phyloP scores from a whole-genome alignment of 345 rosid genomes.

The Psidium guajava region DNA sequence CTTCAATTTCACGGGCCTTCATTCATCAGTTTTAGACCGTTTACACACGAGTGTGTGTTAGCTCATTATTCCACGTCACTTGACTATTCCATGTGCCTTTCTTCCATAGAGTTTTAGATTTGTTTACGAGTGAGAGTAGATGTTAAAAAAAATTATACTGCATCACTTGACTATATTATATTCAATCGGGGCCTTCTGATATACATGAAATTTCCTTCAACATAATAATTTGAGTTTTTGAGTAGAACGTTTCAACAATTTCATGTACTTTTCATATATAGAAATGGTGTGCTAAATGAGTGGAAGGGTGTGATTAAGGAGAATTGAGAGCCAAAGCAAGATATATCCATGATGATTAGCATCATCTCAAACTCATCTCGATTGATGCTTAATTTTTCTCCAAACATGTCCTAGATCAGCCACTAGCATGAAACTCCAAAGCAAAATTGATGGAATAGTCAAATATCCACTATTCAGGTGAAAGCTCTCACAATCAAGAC shows the following conservation, averaged over 20 bases:
- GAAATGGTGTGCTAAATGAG: not conserved
- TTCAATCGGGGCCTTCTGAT: not conserved
- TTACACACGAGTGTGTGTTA: not conserved
- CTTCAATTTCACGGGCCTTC: not conserved
- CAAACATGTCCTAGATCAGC: not conserved
- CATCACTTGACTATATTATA: not conserved
- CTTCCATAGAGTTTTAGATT: not conserved
- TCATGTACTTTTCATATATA: not conserved
- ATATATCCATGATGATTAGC: not conserved
- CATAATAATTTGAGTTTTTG: not conserved
- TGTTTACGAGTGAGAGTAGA: not conserved
- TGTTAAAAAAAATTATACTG: not conserved
- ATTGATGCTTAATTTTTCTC: not conserved
- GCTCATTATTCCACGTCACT: not conserved
- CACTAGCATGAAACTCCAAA: not conserved
- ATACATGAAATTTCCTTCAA: not conserved
- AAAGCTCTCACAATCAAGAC: not conserved
- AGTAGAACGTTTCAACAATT: not conserved
- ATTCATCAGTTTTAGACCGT: not conserved
- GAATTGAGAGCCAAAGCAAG: not conserved
- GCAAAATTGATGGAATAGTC: not conserved
- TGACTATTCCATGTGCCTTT: not conserved
- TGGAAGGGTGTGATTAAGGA: not conserved
- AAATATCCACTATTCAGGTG: not conserved
- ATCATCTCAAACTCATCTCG: not conserved